Percentiles rank a stretch among this genome's conserved stretches.
Evolutionary conservation across 345 rosid species (phyloP).

Genomic region (Tarenaya hassleriana): DNA sequence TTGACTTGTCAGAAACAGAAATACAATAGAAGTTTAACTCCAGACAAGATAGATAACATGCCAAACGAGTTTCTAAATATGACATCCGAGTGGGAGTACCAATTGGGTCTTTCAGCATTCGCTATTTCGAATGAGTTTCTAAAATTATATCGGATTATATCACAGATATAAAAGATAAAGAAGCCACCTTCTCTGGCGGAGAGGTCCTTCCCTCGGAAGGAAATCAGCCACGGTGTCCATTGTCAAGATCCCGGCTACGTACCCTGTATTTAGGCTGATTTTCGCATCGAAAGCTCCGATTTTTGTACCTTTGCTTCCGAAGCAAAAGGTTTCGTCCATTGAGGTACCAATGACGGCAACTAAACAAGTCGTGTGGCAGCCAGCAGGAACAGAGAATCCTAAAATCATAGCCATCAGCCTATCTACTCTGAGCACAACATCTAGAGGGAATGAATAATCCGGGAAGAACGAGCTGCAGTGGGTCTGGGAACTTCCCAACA

Average conservation of each 20-base stretch:
- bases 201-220: conserved; percentile 83
- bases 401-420: conserved; percentile 68
- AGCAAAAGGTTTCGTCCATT: conserved; percentile 34
- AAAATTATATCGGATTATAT: background rate
- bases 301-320: conserved; percentile 63
- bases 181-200: conserved; percentile 64
- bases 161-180: background rate
- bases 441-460: conserved; percentile 73
- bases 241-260: conserved; percentile 85
- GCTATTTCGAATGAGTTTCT: no score
- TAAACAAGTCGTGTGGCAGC: conserved; percentile 64
- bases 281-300: conserved; percentile 66
- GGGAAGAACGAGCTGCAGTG: conserved; percentile 94
- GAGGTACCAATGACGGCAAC: conserved; percentile 76
- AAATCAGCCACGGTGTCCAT: conserved; percentile 82
- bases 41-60: no score
- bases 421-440: conserved; percentile 67
- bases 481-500: conserved; percentile 99
- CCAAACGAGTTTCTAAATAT: no score
- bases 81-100: no score
- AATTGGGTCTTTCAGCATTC: no score
- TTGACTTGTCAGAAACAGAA: no score
- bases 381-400: conserved; percentile 64
- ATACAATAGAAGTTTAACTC: no score
- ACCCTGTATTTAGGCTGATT: conserved; percentile 54